These are phyloP conservation scores for Diophrys appendiculata DNA, from an alignment of 73 alveolate species.

Conservation along the genomic window DNA sequence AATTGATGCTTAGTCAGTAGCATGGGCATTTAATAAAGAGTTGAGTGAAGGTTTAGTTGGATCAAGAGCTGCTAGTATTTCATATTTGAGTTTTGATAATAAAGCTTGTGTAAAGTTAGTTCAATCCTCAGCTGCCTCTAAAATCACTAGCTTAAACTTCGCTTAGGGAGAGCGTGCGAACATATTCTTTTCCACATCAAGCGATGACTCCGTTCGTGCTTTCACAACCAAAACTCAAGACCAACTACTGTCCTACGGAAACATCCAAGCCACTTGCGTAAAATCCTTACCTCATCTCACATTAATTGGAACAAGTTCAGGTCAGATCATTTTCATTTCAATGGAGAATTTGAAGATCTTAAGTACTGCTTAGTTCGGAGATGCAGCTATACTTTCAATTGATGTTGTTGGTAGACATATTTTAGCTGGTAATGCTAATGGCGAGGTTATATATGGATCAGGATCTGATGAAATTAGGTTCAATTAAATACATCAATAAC, in stretches of 20 bases:
- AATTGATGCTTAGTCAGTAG: not conserved
- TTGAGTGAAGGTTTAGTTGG: constrained; percentile 76
- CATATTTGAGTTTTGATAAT: constrained; percentile 63
- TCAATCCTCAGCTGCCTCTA: constrained; percentile 57
- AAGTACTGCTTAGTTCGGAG: not conserved
- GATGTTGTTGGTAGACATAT: constrained; percentile 18
- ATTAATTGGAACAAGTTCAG: not conserved
- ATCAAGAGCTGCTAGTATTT: constrained; percentile 66
- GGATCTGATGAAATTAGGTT: not conserved
- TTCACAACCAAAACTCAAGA: constrained; percentile 74
- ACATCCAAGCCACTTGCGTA: constrained; percentile 11
- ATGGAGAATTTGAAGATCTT: not conserved
- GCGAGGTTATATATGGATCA: constrained; percentile 36
- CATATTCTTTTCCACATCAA: constrained; percentile 52
- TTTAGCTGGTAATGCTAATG: constrained; percentile 22
- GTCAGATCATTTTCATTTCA: constrained; percentile 1
- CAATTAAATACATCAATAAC: not conserved
- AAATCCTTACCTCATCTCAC: not conserved
- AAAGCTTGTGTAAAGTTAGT: constrained; percentile 59
- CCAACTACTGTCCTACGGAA: constrained; percentile 38
- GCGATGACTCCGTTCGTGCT: constrained; percentile 57
- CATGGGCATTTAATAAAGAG: constrained; percentile 5
- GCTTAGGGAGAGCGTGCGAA: constrained; percentile 57
- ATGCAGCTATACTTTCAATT: not conserved
- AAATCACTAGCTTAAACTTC: constrained; percentile 26